Evolutionary conservation across 208 protist species (phyloP).

Genomic region (Crithidia fasciculata): DNA sequence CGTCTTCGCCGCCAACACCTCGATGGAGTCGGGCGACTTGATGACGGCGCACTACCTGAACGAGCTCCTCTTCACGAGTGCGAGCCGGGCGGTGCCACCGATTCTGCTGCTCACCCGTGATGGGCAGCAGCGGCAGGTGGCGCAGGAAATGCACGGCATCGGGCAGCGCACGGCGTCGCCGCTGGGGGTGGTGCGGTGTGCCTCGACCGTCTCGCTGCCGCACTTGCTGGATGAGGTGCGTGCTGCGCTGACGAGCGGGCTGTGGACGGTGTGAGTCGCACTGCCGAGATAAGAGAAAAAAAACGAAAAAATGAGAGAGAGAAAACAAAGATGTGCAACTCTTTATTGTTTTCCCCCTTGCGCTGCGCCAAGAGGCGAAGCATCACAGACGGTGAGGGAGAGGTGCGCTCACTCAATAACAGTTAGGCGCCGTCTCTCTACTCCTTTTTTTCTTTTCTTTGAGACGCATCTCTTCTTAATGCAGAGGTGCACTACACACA

Average conservation of each 20-base stretch:
- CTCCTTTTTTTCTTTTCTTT: not conserved
- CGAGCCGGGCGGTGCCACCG: conserved; percentile 36
- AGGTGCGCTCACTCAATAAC: not conserved
- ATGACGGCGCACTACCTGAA: conserved; percentile 49
- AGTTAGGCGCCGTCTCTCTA: no score
- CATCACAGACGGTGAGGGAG: not conserved
- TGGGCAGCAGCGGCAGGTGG: conserved; percentile 53
- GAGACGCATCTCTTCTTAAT: not conserved
- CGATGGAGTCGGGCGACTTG: conserved; percentile 76
- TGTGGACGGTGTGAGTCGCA: conserved; percentile 9
- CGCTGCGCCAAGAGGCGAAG: not conserved
- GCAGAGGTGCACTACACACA: no score
- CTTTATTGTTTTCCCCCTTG: not conserved
- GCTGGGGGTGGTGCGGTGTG: conserved; percentile 3
- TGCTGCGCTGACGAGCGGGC: conserved; percentile 26
- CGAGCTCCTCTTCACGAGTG: conserved; percentile 37
- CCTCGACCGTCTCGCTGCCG: conserved; percentile 5
- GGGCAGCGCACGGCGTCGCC: conserved; percentile 15
- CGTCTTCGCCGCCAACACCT: conserved; percentile 63
- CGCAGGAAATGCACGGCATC: conserved; percentile 48
- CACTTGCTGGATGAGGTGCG: conserved; percentile 27
- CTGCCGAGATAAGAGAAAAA: not conserved
- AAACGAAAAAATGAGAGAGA: not conserved
- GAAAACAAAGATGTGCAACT: not conserved
- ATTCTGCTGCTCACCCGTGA: conserved; percentile 77